A percentile compares a stretch with the other conserved stretches of the same genome.
These are phyloP conservation scores for Trichophyton verrucosum DNA, from an alignment of 2,329 filamentous ascomycete genomes.

Conservation along the genomic window DNA sequence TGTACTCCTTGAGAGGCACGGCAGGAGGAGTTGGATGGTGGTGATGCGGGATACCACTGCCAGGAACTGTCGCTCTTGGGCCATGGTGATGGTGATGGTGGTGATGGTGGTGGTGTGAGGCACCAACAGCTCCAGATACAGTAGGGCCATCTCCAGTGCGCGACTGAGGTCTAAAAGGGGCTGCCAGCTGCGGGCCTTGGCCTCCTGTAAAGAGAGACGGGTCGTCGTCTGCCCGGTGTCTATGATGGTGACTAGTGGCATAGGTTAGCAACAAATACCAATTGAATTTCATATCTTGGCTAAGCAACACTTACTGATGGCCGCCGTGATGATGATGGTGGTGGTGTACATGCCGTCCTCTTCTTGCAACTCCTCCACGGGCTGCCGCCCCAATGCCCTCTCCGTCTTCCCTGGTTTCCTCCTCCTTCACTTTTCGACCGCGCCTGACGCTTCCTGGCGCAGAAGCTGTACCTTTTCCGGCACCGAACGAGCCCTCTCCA, in stretches of 20 bases:
- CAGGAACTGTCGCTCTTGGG: slow-evolving; percentile 18
- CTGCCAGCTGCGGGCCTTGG: slow-evolving; percentile 15
- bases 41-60: slow-evolving; percentile 10
- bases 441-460: slow-evolving; percentile 43
- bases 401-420: slow-evolving; percentile 51
- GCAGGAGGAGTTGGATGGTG: slow-evolving; percentile 12
- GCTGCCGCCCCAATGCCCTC: slow-evolving; percentile 54
- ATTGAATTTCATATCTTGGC: slow-evolving; percentile 1
- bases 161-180: slow-evolving; percentile 15
- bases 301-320: slow-evolving; percentile 37
- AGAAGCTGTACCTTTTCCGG: not conserved
- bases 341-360: slow-evolving; percentile 41
- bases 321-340: slow-evolving; percentile 45
- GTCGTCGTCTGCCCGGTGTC: slow-evolving; percentile 43
- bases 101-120: slow-evolving; percentile 32
- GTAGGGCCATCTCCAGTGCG: slow-evolving; percentile 2
- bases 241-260: slow-evolving; percentile 40
- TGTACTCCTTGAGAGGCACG: slow-evolving; percentile 43
- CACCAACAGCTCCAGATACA: not conserved
- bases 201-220: slow-evolving; percentile 12
- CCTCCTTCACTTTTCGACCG: slow-evolving; percentile 60
- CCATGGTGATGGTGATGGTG: slow-evolving; percentile 34
- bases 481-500: not conserved
- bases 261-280: slow-evolving; percentile 8
- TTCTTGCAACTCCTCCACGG: slow-evolving; percentile 53